These are phyloP conservation scores for Exophiala alcalophila DNA, from an alignment of 2,329 filamentous ascomycete genomes.

Conservation along the genomic window DNA sequence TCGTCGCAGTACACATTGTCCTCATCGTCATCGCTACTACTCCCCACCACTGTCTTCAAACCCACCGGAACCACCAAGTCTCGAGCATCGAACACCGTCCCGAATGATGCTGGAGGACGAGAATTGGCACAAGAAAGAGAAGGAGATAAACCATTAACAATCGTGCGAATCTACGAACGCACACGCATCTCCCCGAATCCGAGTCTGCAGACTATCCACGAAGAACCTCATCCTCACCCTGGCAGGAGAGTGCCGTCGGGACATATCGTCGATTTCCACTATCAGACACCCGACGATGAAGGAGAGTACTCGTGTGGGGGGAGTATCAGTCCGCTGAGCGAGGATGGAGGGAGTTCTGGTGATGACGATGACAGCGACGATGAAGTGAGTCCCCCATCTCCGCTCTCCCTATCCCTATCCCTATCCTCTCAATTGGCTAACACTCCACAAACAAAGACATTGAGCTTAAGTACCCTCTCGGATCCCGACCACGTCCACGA, in stretches of 20 bases:
- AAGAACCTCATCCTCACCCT: slow-evolving; percentile 20
- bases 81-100: too few species aligned
- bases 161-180: slow-evolving; percentile 11
- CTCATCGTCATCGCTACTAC: too few species aligned
- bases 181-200: slow-evolving; percentile 6
- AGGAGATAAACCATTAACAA: slow-evolving; percentile 7
- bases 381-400: background rate
- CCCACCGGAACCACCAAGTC: too few species aligned
- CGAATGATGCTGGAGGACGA: too few species aligned
- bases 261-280: slow-evolving; percentile 1
- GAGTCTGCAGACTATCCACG: slow-evolving; percentile 19
- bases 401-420: background rate
- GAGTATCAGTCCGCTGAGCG: slow-evolving; percentile 14
- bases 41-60: too few species aligned
- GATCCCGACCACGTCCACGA: background rate
- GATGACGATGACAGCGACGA: slow-evolving; percentile 10
- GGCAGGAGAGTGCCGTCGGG: slow-evolving; percentile 12
- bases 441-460: background rate
- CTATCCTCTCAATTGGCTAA: background rate
- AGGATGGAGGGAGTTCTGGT: slow-evolving; percentile 4
- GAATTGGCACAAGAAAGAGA: too few species aligned
- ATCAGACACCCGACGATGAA: background rate
- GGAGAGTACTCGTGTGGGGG: background rate
- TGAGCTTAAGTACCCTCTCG: too few species aligned
- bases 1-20: too few species aligned